Evolutionary conservation across 2,329 filamentous ascomycete genomes (phyloP).

Genomic region (Fonsecaea monophora): DNA sequence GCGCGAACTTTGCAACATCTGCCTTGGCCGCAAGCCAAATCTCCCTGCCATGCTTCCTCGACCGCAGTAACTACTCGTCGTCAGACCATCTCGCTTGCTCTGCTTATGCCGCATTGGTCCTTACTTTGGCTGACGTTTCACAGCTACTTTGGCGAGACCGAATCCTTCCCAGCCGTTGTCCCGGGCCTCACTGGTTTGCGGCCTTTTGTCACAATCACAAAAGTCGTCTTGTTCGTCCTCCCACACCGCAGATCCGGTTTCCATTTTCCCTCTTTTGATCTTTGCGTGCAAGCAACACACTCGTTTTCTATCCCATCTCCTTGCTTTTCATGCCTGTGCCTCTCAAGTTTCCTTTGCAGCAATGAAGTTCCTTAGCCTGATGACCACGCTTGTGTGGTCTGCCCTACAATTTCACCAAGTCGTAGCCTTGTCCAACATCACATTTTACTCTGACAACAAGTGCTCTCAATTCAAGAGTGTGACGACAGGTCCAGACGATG

Average conservation of each 20-base stretch:
- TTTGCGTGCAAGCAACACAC: neutral
- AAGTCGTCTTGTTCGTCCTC: conserved; percentile 10
- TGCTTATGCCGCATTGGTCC: conserved; percentile 1
- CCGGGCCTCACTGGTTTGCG: neutral
- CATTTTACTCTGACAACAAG: conserved; percentile 25
- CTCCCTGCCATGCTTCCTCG: conserved; percentile 17
- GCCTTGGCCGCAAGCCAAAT: conserved; percentile 11
- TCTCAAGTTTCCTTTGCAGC: neutral
- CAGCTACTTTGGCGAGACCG: neutral
- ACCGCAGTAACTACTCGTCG: neutral
- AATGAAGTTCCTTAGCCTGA: conserved; percentile 19
- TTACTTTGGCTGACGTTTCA: conserved; percentile 6
- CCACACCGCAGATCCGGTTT: conserved; percentile 4
- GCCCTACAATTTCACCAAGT: conserved; percentile 4
- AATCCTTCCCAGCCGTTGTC: conserved; percentile 5
- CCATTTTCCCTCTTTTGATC: neutral
- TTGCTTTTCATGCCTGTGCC: neutral
- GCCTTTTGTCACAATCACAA: neutral
- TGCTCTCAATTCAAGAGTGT: conserved; percentile 13
- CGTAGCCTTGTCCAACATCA: conserved; percentile 27
- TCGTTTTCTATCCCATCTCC: neutral
- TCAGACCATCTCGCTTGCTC: neutral
- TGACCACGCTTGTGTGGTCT: conserved; percentile 8
- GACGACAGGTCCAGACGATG: conserved; percentile 28
- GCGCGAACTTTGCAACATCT: conserved; percentile 9